Conservation (phyloP, 2,329 filamentous ascomycete species). For the Ambrosiella beaveri region DNA sequence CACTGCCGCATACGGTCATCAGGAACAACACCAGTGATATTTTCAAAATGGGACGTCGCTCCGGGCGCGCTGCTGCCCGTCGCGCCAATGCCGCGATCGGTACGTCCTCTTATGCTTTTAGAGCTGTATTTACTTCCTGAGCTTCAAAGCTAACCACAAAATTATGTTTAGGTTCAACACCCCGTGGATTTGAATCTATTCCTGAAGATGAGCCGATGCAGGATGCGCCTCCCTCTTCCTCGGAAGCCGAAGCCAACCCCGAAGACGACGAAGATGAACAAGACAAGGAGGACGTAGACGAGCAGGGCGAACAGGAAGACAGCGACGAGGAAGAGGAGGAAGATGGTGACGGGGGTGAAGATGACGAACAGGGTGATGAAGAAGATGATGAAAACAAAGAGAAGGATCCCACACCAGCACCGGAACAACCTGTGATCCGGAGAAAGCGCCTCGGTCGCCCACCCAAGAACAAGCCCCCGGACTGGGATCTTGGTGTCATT, state of each 20-base stretch:
- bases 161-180: conserved; percentile 23
- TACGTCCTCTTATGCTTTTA: conserved; percentile 20
- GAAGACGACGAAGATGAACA: conserved; percentile 8
- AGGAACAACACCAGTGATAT: too few relatives aligned
- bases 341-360: conserved; percentile 22
- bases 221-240: conserved; percentile 18
- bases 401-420: conserved; percentile 29
- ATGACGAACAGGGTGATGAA: conserved; percentile 22
- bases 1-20: too few relatives aligned
- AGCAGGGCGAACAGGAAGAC: conserved; percentile 9
- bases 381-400: conserved; percentile 24
- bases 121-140: not conserved
- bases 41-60: conserved; percentile 24
- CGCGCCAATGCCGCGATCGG: conserved; percentile 35
- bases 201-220: conserved; percentile 26
- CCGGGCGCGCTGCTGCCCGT: conserved; percentile 36
- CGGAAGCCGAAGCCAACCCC: conserved; percentile 15
- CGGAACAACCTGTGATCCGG: conserved; percentile 44
- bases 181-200: conserved; percentile 22
- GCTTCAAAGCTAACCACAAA: not conserved
- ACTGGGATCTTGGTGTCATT: conserved; percentile 52
- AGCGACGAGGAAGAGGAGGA: conserved; percentile 21
- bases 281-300: conserved; percentile 3
- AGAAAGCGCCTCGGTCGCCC: conserved; percentile 70
- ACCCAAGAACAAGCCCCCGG: conserved; percentile 66